phyloP scores from a whole-genome alignment of 352 stramenopile genomes.

The Phytophthora boehmeriae region DNA sequence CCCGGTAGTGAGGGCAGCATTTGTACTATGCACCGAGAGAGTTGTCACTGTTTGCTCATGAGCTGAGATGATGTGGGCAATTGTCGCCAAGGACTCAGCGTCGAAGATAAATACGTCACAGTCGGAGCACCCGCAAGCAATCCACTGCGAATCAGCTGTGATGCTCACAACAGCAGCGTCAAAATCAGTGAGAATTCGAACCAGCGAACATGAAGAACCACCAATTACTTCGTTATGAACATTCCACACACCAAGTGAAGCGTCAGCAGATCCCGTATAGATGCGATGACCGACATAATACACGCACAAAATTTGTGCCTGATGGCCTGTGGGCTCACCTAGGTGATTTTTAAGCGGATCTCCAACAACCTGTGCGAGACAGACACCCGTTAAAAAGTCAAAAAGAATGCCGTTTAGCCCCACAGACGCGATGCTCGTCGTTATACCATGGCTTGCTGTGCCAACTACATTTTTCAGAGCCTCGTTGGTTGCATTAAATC shows the following conservation, averaged over 20 bases:
- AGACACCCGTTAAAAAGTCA: slow-evolving; percentile 70
- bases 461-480: slow-evolving; percentile 76
- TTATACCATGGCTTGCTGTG: slow-evolving; percentile 67
- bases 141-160: slow-evolving; percentile 51
- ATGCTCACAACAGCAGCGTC: slow-evolving; percentile 78
- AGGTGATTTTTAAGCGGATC: slow-evolving; percentile 70
- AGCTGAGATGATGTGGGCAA: slow-evolving; percentile 57
- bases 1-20: slow-evolving; percentile 52
- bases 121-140: slow-evolving; percentile 68
- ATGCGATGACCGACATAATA: slow-evolving; percentile 64
- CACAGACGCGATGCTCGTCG: slow-evolving; percentile 60
- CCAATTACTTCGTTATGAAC: slow-evolving; percentile 57
- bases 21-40: slow-evolving; percentile 53
- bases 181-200: slow-evolving; percentile 67
- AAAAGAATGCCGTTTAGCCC: slow-evolving; percentile 60
- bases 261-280: slow-evolving; percentile 75
- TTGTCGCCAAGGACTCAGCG: slow-evolving; percentile 36
- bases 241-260: slow-evolving; percentile 69
- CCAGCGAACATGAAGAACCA: slow-evolving; percentile 53
- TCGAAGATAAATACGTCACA: slow-evolving; percentile 81
- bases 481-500: slow-evolving; percentile 77
- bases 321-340: slow-evolving; percentile 61
- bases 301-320: slow-evolving; percentile 69
- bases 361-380: slow-evolving; percentile 64
- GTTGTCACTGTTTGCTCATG: slow-evolving; percentile 59